Evolutionary conservation across 2,329 filamentous ascomycete genomes (phyloP), one percentile per base, ranked within the genome.

Genomic region (Aspergillus neotritici): DNA sequence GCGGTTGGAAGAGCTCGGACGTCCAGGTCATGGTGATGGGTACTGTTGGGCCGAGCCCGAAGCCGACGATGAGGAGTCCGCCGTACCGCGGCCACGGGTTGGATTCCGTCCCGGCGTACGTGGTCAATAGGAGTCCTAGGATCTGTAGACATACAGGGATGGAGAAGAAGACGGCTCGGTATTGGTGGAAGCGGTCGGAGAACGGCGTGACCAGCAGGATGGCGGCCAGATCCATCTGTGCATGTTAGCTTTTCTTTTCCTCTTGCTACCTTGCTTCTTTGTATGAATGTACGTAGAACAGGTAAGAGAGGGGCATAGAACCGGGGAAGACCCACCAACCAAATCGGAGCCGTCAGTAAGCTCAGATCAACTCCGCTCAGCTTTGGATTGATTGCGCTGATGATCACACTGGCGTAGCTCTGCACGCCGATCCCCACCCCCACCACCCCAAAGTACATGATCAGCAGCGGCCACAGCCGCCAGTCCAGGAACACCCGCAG

Each of bases 391-490:
- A 93, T 93, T 8, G 82, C 79, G 12, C 79, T 76, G 56, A 95
- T 93, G 56, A 95, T 94, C 52, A 94, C 80, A 3, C 84, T 91
- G 28, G 85, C 87, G 60, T 95, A 95, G 36, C 86, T 80, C 67
- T 94, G 88, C 1, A 87, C 89, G 34, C 88, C 89, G 49, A 94
- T 94, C 7, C 89, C 89, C 3, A 94, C 89, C 15, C 89, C 89
- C 1, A 95, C 89, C 3, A 95, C 89, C 14, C 89, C 89, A 68
- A 95, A 94, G 68, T 95, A 95, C 89, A 95, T 95, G 41, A 94
- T 61, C 1, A 84, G 76, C 52, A 95, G 67, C 1, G 89, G 89
- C 85, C 87, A 95, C 13, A 94, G 74, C 3, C 88, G 80, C 89
- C 88, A 94, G 66, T 95, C 89, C 30, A 86, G 73, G 25, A 94